These are phyloP conservation scores for Filosporella fistucella DNA, from an alignment of 495 filamentous ascomycete genomes.

Conservation along the genomic window DNA sequence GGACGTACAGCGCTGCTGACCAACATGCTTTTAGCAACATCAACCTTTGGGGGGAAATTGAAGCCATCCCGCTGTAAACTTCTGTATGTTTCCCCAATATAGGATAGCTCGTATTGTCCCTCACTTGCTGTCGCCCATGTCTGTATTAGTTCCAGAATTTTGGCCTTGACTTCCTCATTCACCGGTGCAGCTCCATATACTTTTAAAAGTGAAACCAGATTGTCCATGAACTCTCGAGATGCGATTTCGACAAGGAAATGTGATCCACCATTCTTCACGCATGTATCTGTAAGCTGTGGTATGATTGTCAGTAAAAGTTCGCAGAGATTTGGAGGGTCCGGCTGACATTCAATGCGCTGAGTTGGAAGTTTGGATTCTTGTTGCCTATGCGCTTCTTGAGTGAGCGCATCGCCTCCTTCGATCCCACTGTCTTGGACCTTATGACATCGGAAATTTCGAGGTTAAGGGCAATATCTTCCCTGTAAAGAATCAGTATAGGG, in stretches of 20 bases:
- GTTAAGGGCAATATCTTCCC: conserved; percentile 94
- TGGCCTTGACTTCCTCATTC: conserved; percentile 79
- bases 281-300: conserved; percentile 80
- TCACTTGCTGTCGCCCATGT: conserved; percentile 89
- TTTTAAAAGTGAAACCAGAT: conserved; percentile 83
- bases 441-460: conserved; percentile 96
- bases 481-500: conserved; percentile 29
- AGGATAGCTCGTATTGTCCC: conserved; percentile 75
- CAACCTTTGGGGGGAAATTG: conserved; percentile 82
- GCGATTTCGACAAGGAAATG: conserved; percentile 95
- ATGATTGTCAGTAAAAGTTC: background rate
- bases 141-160: conserved; percentile 90
- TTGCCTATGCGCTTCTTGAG: conserved; percentile 91
- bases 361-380: conserved; percentile 93
- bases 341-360: conserved; percentile 82
- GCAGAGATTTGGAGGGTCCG: background rate
- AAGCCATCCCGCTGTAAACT: conserved; percentile 80
- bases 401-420: conserved; percentile 95
- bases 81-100: conserved; percentile 82
- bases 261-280: conserved; percentile 96
- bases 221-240: conserved; percentile 97
- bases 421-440: conserved; percentile 91
- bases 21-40: conserved; percentile 88
- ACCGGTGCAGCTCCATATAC: conserved; percentile 68
- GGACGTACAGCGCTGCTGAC: conserved; percentile 88